Evolutionary conservation across 2,329 filamentous ascomycete species (phyloP).

Genomic region (Cryphonectria carpinicola): DNA sequence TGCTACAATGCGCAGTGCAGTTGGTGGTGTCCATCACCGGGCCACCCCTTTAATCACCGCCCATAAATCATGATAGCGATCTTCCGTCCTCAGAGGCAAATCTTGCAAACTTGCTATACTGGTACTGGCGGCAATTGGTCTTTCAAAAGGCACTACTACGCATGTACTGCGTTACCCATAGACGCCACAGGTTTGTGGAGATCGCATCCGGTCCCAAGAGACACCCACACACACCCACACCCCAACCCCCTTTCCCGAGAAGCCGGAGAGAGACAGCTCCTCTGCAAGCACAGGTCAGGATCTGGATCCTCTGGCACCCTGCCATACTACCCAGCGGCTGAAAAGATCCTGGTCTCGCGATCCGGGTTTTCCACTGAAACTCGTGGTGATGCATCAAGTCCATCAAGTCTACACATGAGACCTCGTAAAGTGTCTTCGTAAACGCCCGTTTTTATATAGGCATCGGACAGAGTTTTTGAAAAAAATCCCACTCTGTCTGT

Average conservation of each 20-base stretch:
- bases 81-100: neutral
- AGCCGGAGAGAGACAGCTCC: neutral
- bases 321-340: constrained; percentile 11
- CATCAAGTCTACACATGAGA: neutral
- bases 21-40: neutral
- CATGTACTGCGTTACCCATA: neutral
- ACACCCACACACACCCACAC: neutral
- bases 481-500: neutral
- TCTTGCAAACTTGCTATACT: neutral
- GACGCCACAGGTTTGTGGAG: neutral
- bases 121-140: neutral
- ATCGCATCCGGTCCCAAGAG: neutral
- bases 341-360: neutral
- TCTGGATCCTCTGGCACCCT: neutral
- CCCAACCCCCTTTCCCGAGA: neutral
- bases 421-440: neutral
- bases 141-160: neutral
- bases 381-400: neutral
- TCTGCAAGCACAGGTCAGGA: neutral
- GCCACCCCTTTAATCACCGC: neutral
- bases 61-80: neutral
- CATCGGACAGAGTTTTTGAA: neutral
- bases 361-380: neutral
- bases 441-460: neutral
- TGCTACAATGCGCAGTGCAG: neutral